phyloP scores from a whole-genome alignment of 2,329 filamentous ascomycete species.

The Penicillium brasilianum region DNA sequence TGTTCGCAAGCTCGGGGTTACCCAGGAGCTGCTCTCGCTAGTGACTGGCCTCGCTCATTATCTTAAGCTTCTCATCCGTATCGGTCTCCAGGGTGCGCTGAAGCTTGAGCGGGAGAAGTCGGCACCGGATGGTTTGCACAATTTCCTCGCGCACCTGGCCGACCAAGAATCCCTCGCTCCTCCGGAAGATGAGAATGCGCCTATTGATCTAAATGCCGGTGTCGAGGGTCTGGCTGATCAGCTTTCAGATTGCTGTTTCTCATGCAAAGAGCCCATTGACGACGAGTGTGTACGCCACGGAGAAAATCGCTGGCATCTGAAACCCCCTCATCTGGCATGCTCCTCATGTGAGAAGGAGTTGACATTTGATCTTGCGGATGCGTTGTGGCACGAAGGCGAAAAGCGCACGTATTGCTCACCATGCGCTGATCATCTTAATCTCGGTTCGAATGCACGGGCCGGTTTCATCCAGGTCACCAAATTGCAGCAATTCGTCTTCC shows the following conservation, averaged over 20 bases:
- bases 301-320: conserved; percentile 80
- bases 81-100: conserved; percentile 90
- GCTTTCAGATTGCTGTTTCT: conserved; percentile 81
- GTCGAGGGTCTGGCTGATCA: conserved; percentile 72
- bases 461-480: conserved; percentile 79
- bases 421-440: conserved; percentile 60
- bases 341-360: conserved; percentile 75
- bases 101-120: conserved; percentile 85
- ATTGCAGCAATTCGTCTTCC: conserved; percentile 91
- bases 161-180: conserved; percentile 79
- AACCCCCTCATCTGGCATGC: conserved; percentile 69
- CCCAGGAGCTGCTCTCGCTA: conserved; percentile 94
- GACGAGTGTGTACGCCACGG: conserved; percentile 83
- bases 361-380: conserved; percentile 69
- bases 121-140: conserved; percentile 74
- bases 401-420: conserved; percentile 72
- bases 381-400: conserved; percentile 70
- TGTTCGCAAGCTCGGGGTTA: conserved; percentile 90
- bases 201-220: conserved; percentile 68
- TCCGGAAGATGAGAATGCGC: conserved; percentile 63
- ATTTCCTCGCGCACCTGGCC: conserved; percentile 81
- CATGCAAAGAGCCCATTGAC: conserved; percentile 86
- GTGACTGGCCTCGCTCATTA: conserved; percentile 97
- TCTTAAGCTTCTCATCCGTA: conserved; percentile 93
- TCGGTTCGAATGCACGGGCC: conserved; percentile 60